These are phyloP conservation scores for Castanospermum australe DNA, from an alignment of 306 rosid genomes.

Conservation along the genomic window DNA sequence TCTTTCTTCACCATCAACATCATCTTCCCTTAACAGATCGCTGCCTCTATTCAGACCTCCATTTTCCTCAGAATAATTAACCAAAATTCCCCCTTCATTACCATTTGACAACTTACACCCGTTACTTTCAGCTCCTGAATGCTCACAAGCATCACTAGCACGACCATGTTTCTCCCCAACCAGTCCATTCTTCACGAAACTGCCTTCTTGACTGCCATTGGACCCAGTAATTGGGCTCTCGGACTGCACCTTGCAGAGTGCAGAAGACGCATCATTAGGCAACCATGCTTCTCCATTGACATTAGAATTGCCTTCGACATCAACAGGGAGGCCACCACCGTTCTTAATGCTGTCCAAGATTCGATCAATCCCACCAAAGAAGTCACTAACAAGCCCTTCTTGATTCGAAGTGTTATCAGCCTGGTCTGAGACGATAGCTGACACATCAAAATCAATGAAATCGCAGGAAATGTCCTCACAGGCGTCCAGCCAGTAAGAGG, in stretches of 20 bases:
- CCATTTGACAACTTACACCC: conserved; percentile 35
- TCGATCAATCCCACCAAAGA: conserved; percentile 90
- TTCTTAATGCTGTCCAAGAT: conserved; percentile 82
- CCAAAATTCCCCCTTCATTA: conserved; percentile 28
- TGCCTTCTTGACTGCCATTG: conserved; percentile 13
- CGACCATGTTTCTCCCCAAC: conserved; percentile 18
- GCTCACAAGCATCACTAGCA: conserved; percentile 25
- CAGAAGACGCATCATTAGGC: conserved; percentile 13
- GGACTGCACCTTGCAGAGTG: conserved; percentile 12
- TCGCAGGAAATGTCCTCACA: conserved; percentile 86
- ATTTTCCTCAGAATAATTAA: conserved; percentile 21
- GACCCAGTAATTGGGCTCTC: conserved; percentile 23
- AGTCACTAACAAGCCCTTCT: conserved; percentile 54
- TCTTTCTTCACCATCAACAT: conserved; percentile 52
- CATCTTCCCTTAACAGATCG: conserved; percentile 31
- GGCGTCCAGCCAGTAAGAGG: conserved; percentile 96
- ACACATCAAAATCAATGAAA: conserved; percentile 59
- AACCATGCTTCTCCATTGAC: conserved; percentile 29
- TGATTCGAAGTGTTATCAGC: conserved; percentile 49
- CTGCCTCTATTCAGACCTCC: conserved; percentile 31
- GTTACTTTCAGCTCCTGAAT: conserved; percentile 14
- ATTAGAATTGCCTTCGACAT: neutral
- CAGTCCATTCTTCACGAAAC: conserved; percentile 7
- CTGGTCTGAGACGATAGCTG: conserved; percentile 37
- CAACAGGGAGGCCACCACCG: conserved; percentile 62